These are phyloP conservation scores for Cnidoscolus chayamansa DNA, from an alignment of 441 rosid species.

Conservation along the genomic window DNA sequence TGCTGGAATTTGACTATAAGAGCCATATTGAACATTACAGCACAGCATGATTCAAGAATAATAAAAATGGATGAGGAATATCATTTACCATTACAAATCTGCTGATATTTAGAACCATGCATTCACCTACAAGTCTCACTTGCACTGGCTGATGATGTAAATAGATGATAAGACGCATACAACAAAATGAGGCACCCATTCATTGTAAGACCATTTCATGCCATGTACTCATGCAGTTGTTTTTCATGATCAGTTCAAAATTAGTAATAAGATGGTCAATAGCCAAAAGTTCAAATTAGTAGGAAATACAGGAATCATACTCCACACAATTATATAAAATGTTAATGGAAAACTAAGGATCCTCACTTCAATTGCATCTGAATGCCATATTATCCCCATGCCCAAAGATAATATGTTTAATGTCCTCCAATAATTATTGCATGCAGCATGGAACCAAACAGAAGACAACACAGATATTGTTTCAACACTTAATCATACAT, in stretches of 20 bases:
- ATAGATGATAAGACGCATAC: background rate
- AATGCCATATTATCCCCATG: background rate
- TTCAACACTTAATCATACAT: constrained; percentile 4
- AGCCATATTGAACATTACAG: no score
- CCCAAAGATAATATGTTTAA: background rate
- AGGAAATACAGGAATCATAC: background rate
- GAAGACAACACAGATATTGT: background rate
- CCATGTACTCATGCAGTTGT: background rate
- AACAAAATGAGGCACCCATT: background rate
- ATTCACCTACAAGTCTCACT: background rate
- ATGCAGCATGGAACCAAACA: constrained; percentile 1
- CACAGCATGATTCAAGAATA: no score
- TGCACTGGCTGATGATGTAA: background rate
- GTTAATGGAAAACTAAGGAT: background rate
- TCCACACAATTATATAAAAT: background rate
- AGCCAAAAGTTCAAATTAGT: background rate
- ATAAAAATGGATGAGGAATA: no score
- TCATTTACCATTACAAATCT: no score
- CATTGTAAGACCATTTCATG: background rate
- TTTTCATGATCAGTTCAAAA: background rate
- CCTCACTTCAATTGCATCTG: background rate
- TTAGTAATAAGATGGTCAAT: background rate
- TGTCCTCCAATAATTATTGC: background rate
- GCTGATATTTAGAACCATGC: background rate
- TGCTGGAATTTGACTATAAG: no score